Base-by-base conservation (phyloP, 805 yeast species). In the Dipodascus geniculatus region DNA sequence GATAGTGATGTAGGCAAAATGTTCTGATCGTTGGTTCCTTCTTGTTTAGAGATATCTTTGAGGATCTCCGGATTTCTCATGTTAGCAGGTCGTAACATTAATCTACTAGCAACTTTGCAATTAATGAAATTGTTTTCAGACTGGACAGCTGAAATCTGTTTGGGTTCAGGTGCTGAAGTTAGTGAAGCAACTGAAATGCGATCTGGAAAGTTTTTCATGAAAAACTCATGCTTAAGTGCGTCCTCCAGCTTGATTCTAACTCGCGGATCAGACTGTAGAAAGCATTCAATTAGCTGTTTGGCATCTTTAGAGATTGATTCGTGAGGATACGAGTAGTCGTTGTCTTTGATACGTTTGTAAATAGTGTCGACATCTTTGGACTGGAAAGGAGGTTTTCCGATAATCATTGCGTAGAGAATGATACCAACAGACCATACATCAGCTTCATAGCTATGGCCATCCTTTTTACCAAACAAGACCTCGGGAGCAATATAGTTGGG, bases 401-500 rank as follows among this genome's bases (percentile, higher is more conserved):
- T 76, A 51, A 93, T 74, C 70, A 93, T 77, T 6, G 99, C 97
- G 65, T 83, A 93, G 74, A 93, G 77, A 88, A 93, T 93, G 55
- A 93, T 87, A 56, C 99, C 99, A 59, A 89, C 81, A 8, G 99
- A 95, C 99, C 99, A 93, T 56, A 89, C 80, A 68, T 93, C 99
- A 47, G 89, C 97, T 68, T 89, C 96, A 65, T 81, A 90, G 51
- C 95, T 82, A 68, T 93, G 99, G 6, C 98, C 99, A 11, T 81
- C 77, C 16, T 61, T 61, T 63, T 88, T 88, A 24, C 96, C 95
- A 44, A 89, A 86, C 59, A 93, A 76, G 22, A 93, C 96, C 72
- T 93, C 99, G 4, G 99, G 99, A 0, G 99, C 97, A 65, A 93
- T 93, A 68, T 93, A 93, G 71, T 93, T 93, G 56, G 99, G 99